phyloP scores from a whole-genome alignment of 2,329 filamentous ascomycete genomes.

The Lasiodiplodia theobromae region DNA sequence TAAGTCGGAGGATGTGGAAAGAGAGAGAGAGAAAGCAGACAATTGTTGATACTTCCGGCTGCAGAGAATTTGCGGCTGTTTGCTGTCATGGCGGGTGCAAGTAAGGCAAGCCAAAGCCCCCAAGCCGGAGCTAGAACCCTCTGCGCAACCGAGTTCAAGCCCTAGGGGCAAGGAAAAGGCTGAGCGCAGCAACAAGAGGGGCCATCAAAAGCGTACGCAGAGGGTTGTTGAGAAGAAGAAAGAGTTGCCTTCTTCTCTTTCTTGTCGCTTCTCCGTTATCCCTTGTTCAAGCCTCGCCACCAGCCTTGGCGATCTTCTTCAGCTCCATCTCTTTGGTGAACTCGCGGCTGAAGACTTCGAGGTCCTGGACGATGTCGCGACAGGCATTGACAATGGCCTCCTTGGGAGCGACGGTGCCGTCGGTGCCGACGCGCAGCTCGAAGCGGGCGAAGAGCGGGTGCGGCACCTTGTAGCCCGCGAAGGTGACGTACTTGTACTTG shows the following conservation, averaged over 20 bases:
- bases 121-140: background rate
- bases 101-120: background rate
- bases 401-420: slow-evolving; percentile 86
- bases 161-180: background rate
- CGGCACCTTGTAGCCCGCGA: slow-evolving; percentile 85
- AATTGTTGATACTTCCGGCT: background rate
- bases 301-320: slow-evolving; percentile 72
- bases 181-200: background rate
- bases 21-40: background rate
- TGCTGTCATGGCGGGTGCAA: background rate
- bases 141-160: background rate
- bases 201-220: background rate
- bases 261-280: background rate
- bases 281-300: slow-evolving; percentile 27
- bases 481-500: slow-evolving; percentile 81
- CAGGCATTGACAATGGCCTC: slow-evolving; percentile 84
- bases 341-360: slow-evolving; percentile 80
- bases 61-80: background rate
- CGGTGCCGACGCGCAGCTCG: slow-evolving; percentile 86
- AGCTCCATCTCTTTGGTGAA: slow-evolving; percentile 94
- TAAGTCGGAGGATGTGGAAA: background rate
- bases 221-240: background rate
- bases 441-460: slow-evolving; percentile 58
- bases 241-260: background rate
- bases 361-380: slow-evolving; percentile 80